Percentiles rank a stretch among this genome's conserved stretches.
phyloP scores from a whole-genome alignment of 1,139 yeast species.

The Saccharomyces hybrid region DNA sequence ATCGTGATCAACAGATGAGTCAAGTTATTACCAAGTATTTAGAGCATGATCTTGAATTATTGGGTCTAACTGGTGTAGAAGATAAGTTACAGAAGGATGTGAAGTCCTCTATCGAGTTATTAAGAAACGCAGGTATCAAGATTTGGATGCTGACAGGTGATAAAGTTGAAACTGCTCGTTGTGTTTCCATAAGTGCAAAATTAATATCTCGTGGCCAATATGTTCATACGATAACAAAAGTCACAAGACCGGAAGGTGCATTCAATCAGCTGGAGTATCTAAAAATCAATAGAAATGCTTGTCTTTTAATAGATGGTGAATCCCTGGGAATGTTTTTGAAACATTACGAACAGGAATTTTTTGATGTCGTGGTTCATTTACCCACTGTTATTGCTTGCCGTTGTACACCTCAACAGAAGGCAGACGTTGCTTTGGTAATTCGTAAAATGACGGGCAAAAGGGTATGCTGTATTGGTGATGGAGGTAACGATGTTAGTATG shows the following conservation, averaged over 20 bases:
- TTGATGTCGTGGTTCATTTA: conserved; percentile 61
- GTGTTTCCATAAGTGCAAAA: conserved; percentile 92
- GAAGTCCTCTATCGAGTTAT: conserved; percentile 80
- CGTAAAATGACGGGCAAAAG: conserved; percentile 74
- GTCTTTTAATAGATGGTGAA: conserved; percentile 89
- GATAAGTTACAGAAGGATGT: conserved; percentile 89
- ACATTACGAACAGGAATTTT: conserved; percentile 60
- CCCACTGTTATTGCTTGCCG: conserved; percentile 97
- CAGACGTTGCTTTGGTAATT: conserved; percentile 82
- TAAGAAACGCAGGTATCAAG: conserved; percentile 92
- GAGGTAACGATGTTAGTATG: conserved; percentile 99
- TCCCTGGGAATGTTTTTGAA: conserved; percentile 65
- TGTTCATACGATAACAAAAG: conserved; percentile 74
- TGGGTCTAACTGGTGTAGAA: conserved; percentile 96
- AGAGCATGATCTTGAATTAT: conserved; percentile 75
- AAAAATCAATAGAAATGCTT: conserved; percentile 57
- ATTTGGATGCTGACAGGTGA: conserved; percentile 99
- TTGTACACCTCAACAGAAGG: conserved; percentile 98
- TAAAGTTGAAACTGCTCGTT: conserved; percentile 94
- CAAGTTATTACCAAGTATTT: conserved; percentile 57
- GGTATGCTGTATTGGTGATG: conserved; percentile 97
- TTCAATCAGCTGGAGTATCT: conserved; percentile 66
- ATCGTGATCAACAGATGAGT: conserved; percentile 69
- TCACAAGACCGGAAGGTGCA: conserved; percentile 55
- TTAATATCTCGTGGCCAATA: conserved; percentile 89